phyloP scores from a whole-genome alignment of 176 grass and related monocot genomes.

The Carex kokanica region DNA sequence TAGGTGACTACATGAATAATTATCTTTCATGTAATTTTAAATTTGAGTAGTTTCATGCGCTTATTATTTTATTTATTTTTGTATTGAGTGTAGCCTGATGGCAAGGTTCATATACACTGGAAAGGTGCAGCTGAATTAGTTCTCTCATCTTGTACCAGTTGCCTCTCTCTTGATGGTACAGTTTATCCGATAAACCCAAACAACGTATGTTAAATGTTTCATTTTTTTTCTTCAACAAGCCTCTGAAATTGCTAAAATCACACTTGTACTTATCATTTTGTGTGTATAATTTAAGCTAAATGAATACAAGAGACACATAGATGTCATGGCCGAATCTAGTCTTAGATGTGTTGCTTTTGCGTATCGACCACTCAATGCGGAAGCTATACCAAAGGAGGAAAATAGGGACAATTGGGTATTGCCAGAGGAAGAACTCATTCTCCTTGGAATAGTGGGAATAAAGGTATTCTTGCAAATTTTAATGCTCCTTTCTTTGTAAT shows the following conservation, averaged over 20 bases:
- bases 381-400: conserved; percentile 49
- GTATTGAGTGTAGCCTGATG: conserved; percentile 53
- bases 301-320: conserved; percentile 74
- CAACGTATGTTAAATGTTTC: conserved; percentile 45
- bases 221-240: background rate
- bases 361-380: conserved; percentile 42
- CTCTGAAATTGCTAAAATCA: conserved; percentile 19
- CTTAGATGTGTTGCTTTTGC: conserved; percentile 96
- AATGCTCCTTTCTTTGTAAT: background rate
- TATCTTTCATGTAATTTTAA: conserved; percentile 19
- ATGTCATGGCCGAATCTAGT: conserved; percentile 68
- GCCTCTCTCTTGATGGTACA: conserved; percentile 57
- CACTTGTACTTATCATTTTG: background rate
- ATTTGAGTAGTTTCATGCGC: conserved; percentile 24
- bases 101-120: conserved; percentile 71
- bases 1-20: conserved; percentile 18
- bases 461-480: conserved; percentile 29
- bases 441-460: conserved; percentile 46
- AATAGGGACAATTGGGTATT: conserved; percentile 72
- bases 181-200: conserved; percentile 54
- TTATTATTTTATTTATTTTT: conserved; percentile 27
- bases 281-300: conserved; percentile 44
- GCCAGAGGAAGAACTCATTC: conserved; percentile 43
- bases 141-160: conserved; percentile 78
- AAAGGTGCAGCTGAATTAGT: conserved; percentile 97